A percentile compares a stretch with the other conserved stretches of the same genome.
These are phyloP conservation scores for Auricularia heimuer DNA, from an alignment of 768 basidiomycete species.

Conservation along the genomic window DNA sequence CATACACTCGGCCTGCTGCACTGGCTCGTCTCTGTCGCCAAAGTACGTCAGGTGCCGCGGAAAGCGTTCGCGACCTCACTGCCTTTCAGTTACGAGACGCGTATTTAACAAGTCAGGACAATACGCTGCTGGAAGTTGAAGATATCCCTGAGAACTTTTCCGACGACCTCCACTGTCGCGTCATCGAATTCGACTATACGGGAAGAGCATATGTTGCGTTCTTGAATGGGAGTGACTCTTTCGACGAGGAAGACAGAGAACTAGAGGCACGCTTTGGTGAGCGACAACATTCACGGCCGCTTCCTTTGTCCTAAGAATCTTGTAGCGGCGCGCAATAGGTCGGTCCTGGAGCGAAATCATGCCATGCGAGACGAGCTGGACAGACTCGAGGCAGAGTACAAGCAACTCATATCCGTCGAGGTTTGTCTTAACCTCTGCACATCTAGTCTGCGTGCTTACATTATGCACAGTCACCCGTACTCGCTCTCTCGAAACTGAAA, in stretches of 20 bases:
- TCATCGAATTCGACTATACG: constrained; percentile 69
- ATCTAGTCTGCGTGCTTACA: constrained; percentile 24
- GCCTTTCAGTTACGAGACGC: neutral
- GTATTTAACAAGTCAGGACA: constrained; percentile 54
- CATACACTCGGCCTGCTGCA: constrained; percentile 76
- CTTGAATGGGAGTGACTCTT: constrained; percentile 57
- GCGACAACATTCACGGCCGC: constrained; percentile 10
- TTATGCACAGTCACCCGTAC: constrained; percentile 44
- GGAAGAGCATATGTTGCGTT: constrained; percentile 58
- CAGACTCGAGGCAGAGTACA: constrained; percentile 37
- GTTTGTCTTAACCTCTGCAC: neutral
- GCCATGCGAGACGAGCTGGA: constrained; percentile 36
- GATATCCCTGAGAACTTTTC: constrained; percentile 68
- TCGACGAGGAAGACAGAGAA: constrained; percentile 56
- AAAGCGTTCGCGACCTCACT: neutral
- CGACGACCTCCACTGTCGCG: constrained; percentile 61
- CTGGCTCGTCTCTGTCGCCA: constrained; percentile 83
- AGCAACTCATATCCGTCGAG: constrained; percentile 29
- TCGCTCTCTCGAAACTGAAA: constrained; percentile 52
- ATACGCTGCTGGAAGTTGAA: constrained; percentile 53
- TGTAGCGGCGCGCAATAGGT: constrained; percentile 62
- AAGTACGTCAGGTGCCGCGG: constrained; percentile 37
- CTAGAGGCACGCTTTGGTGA: constrained; percentile 72
- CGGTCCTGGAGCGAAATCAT: constrained; percentile 42
- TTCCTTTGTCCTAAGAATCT: neutral